Evolutionary conservation across 106 monocot species (phyloP).

Genomic region (Apostasia ramifera): DNA sequence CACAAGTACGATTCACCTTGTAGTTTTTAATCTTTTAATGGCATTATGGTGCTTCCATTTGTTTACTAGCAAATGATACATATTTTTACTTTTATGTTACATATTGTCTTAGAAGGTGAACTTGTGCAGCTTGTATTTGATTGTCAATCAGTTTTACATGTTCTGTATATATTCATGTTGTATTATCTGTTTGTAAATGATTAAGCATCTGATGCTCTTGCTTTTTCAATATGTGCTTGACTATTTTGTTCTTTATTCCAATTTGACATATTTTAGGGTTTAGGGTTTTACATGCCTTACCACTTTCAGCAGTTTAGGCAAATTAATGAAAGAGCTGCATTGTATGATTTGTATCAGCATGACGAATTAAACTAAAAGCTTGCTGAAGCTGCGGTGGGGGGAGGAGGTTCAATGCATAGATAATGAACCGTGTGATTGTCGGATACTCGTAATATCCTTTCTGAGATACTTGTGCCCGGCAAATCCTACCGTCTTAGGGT

Average conservation of each 20-base stretch:
- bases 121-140: conserved; percentile 6
- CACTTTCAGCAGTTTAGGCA: too few species aligned
- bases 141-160: conserved; percentile 7
- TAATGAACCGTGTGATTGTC: too few species aligned
- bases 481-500: too few species aligned
- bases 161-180: conserved; percentile 20
- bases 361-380: too few species aligned
- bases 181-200: conserved; percentile 3
- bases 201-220: conserved; percentile 6
- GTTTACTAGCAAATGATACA: background rate
- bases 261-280: too few species aligned
- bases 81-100: background rate
- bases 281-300: too few species aligned
- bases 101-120: conserved; percentile 7
- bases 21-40: background rate
- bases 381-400: too few species aligned
- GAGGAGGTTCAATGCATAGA: too few species aligned
- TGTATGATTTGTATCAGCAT: too few species aligned
- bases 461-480: too few species aligned
- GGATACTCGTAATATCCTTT: too few species aligned
- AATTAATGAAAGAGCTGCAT: too few species aligned
- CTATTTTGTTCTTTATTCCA: background rate
- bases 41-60: conserved; percentile 8
- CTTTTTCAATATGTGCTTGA: background rate
- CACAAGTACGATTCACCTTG: background rate